A percentile compares a stretch with the other conserved stretches of the same genome.
Evolutionary conservation across 352 stramenopile species (phyloP).

Genomic region (Pythium diclinum): DNA sequence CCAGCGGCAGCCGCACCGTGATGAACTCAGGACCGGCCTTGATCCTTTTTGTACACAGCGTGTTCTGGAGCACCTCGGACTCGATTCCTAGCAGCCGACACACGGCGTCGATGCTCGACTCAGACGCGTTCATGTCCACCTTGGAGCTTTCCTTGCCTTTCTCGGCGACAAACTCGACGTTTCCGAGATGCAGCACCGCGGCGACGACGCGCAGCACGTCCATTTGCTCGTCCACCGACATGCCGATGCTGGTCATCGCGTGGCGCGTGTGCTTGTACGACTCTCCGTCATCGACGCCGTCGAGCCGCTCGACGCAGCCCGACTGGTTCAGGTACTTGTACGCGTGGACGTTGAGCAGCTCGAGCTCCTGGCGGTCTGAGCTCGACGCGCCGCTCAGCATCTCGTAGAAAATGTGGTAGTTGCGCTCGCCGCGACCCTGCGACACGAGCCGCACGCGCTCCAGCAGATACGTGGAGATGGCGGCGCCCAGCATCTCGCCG

Average conservation of each 20-base stretch:
- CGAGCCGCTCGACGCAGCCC: constrained; percentile 64
- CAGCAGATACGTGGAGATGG: constrained; percentile 92
- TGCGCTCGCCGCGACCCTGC: constrained; percentile 92
- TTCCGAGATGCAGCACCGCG: constrained; percentile 84
- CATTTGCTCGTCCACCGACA: constrained; percentile 69
- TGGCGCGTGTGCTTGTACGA: constrained; percentile 72
- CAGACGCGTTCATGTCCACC: constrained; percentile 50
- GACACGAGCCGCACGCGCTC: constrained; percentile 94
- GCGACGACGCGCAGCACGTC: constrained; percentile 82
- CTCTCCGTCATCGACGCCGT: constrained; percentile 73
- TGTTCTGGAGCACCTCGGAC: constrained; percentile 51
- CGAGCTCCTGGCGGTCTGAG: constrained; percentile 47
- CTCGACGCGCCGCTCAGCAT: constrained; percentile 76
- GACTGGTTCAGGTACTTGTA: constrained; percentile 88
- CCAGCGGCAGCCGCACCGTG: constrained; percentile 56
- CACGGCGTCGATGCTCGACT: constrained; percentile 70
- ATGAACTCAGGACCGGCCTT: constrained; percentile 76
- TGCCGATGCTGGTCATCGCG: constrained; percentile 84
- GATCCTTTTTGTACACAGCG: constrained; percentile 77
- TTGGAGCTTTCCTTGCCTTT: constrained; percentile 66
- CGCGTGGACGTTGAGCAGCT: constrained; percentile 41
- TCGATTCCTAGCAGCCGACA: constrained; percentile 74
- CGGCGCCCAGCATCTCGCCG: constrained; percentile 77
- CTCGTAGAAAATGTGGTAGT: constrained; percentile 99
- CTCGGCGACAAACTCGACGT: constrained; percentile 72